phyloP scores from a whole-genome alignment of 176 grass and related monocot species.

The Thinopyrum elongatum region DNA sequence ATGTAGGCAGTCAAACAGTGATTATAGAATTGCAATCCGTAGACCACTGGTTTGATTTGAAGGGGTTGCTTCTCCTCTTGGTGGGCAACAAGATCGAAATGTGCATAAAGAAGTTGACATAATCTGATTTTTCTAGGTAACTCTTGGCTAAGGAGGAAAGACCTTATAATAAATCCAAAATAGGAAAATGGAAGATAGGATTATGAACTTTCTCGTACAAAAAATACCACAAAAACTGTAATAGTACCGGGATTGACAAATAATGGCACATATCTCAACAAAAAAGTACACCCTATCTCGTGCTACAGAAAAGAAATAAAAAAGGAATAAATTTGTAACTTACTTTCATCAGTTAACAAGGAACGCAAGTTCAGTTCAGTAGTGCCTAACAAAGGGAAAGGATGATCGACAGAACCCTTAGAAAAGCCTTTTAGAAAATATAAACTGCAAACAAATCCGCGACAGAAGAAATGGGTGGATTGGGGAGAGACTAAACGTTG shows the following conservation, averaged over 20 bases:
- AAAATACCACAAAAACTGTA: neutral
- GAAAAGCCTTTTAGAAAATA: neutral
- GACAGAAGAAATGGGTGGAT: neutral
- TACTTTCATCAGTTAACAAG: neutral
- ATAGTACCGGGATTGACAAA: neutral
- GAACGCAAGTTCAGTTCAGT: neutral
- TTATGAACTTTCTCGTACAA: neutral
- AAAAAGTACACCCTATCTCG: neutral
- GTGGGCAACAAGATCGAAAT: slow-evolving; percentile 23
- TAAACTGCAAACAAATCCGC: neutral
- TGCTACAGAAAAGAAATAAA: neutral
- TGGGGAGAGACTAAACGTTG: neutral
- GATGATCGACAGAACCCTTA: neutral
- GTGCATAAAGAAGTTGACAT: slow-evolving; percentile 9
- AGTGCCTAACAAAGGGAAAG: neutral
- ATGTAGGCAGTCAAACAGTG: slow-evolving; percentile 49
- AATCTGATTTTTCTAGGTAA: neutral
- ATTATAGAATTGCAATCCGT: slow-evolving; percentile 43
- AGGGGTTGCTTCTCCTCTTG: neutral
- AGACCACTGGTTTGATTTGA: slow-evolving; percentile 21
- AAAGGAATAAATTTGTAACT: neutral
- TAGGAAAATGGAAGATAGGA: neutral
- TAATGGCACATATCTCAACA: neutral
- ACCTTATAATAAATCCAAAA: neutral
- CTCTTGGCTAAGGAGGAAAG: neutral